phyloP scores from a whole-genome alignment of 2,329 filamentous ascomycete species.

The Hypomyces rosellus region DNA sequence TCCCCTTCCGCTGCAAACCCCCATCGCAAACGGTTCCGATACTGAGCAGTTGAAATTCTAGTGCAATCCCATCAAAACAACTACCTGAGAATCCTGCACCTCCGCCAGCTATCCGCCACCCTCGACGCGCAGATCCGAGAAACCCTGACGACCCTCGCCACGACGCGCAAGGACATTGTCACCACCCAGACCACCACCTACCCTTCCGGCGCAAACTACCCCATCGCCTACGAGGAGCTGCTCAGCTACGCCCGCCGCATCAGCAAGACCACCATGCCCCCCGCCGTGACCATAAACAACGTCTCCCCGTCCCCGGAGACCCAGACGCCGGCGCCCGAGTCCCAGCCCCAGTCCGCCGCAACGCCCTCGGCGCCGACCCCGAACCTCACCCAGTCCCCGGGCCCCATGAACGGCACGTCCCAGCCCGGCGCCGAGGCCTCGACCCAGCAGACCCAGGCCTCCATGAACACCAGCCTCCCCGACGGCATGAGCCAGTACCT shows the following conservation, averaged over 20 bases:
- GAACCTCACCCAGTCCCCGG: conserved; percentile 29
- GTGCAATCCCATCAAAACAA: conserved; percentile 73
- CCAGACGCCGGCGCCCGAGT: conserved; percentile 27
- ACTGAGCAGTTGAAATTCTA: conserved; percentile 24
- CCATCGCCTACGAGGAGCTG: conserved; percentile 65
- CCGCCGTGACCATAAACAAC: conserved; percentile 44
- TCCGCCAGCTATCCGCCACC: conserved; percentile 58
- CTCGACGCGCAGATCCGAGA: conserved; percentile 69
- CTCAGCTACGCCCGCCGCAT: conserved; percentile 74
- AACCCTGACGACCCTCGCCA: conserved; percentile 62
- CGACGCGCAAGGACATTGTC: conserved; percentile 66
- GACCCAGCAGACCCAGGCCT: conserved; percentile 27
- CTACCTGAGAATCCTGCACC: conserved; percentile 57
- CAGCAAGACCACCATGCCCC: conserved; percentile 71
- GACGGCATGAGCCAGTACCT: conserved; percentile 42
- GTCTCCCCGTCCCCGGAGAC: conserved; percentile 23
- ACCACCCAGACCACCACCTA: conserved; percentile 53
- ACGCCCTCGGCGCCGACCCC: conserved; percentile 28
- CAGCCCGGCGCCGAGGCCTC: conserved; percentile 21
- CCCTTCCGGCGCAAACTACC: conserved; percentile 43
- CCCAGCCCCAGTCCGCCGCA: conserved; percentile 22
- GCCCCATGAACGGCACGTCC: conserved; percentile 26
- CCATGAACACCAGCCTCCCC: conserved; percentile 39
- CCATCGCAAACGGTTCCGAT: not conserved
- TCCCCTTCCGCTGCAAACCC: not conserved